Evolutionary conservation across 495 filamentous ascomycete species (phyloP).

Genomic region (Neurospora sp.): DNA sequence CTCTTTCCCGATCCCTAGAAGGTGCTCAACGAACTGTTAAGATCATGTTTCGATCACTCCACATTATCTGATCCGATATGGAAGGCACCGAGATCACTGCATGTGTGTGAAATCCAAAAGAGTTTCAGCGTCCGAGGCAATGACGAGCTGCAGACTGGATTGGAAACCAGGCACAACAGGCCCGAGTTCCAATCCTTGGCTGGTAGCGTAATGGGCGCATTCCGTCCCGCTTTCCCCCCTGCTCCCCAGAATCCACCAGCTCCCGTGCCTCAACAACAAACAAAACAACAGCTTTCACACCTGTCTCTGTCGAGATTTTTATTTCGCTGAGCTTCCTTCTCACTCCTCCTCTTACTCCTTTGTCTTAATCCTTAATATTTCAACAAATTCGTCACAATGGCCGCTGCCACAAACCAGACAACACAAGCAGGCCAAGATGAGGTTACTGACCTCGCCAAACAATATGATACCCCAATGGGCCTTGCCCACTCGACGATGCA

Average conservation of each 20-base stretch:
- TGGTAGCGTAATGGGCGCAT: neutral
- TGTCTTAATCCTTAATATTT: neutral
- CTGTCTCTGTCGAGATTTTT: neutral
- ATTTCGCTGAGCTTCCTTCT: neutral
- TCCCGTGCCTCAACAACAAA: neutral
- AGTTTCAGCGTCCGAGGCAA: neutral
- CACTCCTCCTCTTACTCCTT: neutral
- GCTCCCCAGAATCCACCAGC: neutral
- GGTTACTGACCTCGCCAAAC: constrained; percentile 24
- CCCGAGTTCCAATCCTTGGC: neutral
- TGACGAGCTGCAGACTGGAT: neutral
- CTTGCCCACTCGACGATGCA: constrained; percentile 42
- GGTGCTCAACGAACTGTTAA: neutral
- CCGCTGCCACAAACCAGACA: neutral
- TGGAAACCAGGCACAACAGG: neutral
- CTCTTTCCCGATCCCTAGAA: neutral
- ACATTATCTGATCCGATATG: neutral
- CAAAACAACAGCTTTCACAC: neutral
- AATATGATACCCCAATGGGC: constrained; percentile 38
- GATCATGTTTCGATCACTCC: neutral
- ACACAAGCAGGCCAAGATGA: constrained; percentile 3
- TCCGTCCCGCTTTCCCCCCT: neutral
- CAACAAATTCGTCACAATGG: neutral
- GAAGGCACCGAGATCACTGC: neutral
- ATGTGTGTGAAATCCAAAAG: neutral